A percentile compares a stretch with the other conserved stretches of the same genome.
These are phyloP conservation scores for Benincasa hispida DNA, from an alignment of 306 rosid species.

Conservation along the genomic window DNA sequence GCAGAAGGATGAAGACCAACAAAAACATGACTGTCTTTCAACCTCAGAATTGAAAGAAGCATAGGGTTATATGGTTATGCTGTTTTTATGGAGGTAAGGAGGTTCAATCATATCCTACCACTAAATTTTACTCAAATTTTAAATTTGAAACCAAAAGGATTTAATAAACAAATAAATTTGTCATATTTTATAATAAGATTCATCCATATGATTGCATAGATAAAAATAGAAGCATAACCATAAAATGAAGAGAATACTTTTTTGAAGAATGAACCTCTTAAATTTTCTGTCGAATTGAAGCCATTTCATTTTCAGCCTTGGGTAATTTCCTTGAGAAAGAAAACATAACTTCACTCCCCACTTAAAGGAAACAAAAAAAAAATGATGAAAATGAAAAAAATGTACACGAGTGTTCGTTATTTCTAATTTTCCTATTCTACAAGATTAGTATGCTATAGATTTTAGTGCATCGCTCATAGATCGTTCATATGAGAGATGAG, in stretches of 20 bases:
- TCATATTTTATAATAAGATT: neutral
- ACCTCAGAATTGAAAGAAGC: neutral
- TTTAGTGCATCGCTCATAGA: neutral
- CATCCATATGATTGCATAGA: neutral
- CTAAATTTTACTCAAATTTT: neutral
- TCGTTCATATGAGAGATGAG: conserved; percentile 10
- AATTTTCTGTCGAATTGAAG: no score
- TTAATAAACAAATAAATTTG: no score
- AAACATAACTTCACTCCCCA: neutral
- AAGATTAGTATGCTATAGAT: neutral
- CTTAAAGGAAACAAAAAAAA: neutral
- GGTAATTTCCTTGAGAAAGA: neutral
- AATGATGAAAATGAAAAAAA: neutral
- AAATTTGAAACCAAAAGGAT: no score
- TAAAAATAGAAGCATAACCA: neutral
- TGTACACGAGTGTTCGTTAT: neutral
- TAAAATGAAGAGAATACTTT: neutral
- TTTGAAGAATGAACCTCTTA: no score
- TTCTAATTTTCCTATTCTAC: neutral
- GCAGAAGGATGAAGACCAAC: neutral
- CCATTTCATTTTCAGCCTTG: neutral
- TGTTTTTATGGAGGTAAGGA: neutral
- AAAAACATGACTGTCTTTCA: neutral
- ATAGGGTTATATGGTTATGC: neutral
- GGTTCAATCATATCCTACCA: neutral